Conservation (phyloP, 2,329 filamentous ascomycete genomes). For the Beauveria sp. region DNA sequence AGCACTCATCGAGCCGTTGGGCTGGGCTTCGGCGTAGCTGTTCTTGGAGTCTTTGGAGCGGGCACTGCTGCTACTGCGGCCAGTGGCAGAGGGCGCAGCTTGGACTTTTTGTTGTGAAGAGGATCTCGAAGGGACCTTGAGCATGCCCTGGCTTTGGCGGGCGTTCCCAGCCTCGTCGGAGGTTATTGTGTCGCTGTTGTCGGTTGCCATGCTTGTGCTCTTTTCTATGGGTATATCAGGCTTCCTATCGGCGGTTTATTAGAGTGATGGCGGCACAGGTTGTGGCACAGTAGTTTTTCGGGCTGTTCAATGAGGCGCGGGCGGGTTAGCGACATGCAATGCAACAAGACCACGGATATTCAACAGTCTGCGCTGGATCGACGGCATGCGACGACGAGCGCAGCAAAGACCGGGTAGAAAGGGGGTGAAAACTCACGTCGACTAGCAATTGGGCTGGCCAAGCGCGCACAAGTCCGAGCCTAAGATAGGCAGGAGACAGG, state of each 20-base stretch:
- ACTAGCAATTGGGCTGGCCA: constrained; percentile 8
- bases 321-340: not conserved
- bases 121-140: constrained; percentile 54
- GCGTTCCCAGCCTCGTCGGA: constrained; percentile 34
- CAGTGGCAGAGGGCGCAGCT: constrained; percentile 50
- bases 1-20: constrained; percentile 62
- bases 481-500: constrained; percentile 4
- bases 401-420: not conserved
- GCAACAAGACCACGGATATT: not conserved
- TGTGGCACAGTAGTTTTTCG: constrained; percentile 24
- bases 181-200: constrained; percentile 33
- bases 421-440: constrained; percentile 7
- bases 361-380: not conserved
- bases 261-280: constrained; percentile 20
- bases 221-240: constrained; percentile 24
- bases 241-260: constrained; percentile 24
- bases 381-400: not conserved
- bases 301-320: not conserved
- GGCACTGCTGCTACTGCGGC: constrained; percentile 54
- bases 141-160: constrained; percentile 44
- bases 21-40: constrained; percentile 54
- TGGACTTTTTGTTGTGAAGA: constrained; percentile 52
- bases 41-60: constrained; percentile 59
- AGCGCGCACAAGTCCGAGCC: constrained; percentile 10
- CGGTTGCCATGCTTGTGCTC: constrained; percentile 30